A percentile compares a stretch with the other conserved stretches of the same genome.
phyloP scores from a whole-genome alignment of 805 yeast species.

The Schwanniomyces polymorphus region DNA sequence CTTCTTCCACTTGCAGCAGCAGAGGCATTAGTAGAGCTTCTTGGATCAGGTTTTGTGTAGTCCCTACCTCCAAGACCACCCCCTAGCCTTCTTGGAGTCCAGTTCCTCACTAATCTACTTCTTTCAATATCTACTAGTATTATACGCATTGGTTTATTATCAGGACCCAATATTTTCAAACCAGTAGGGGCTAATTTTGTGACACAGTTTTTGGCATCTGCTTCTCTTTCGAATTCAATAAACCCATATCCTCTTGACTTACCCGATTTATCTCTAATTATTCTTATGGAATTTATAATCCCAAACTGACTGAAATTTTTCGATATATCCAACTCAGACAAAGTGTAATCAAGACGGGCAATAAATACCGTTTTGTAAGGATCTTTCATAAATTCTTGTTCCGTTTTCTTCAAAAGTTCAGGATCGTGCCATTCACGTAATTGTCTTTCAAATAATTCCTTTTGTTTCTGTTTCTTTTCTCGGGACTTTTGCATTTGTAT shows the following conservation, averaged over 20 bases:
- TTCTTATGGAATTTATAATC: constrained; percentile 55
- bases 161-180: constrained; percentile 22
- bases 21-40: constrained; percentile 26
- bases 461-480: constrained; percentile 8
- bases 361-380: constrained; percentile 80
- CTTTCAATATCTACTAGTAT: constrained; percentile 73
- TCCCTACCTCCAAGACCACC: constrained; percentile 93
- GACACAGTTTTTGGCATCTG: constrained; percentile 62
- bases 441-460: constrained; percentile 21
- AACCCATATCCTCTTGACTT: constrained; percentile 84
- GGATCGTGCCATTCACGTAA: constrained; percentile 32
- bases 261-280: constrained; percentile 35
- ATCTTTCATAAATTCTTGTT: constrained; percentile 43
- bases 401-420: constrained; percentile 25
- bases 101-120: constrained; percentile 61
- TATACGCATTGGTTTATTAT: constrained; percentile 48
- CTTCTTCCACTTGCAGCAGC: constrained; percentile 37
- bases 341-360: constrained; percentile 64
- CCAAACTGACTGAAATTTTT: constrained; percentile 67
- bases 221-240: constrained; percentile 61
- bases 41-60: constrained; percentile 41
- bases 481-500: constrained; percentile 1
- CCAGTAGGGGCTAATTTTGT: constrained; percentile 53
- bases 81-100: constrained; percentile 77
- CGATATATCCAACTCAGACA: constrained; percentile 68